Evolutionary conservation across 441 rosid species (phyloP).

Genomic region (Jatropha podagrica): DNA sequence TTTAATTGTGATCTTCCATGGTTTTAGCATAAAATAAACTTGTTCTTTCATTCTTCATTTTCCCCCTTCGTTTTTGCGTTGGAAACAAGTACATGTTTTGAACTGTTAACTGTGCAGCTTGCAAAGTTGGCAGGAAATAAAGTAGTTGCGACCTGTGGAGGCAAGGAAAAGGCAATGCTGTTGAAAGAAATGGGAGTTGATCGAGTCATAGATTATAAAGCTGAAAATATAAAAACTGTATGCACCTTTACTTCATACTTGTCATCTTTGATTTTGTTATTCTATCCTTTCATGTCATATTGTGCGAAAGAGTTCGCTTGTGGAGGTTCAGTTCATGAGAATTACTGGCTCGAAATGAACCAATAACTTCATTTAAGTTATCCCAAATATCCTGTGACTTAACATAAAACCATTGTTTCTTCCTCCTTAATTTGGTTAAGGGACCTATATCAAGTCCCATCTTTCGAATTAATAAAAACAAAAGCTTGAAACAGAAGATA

Average conservation of each 20-base stretch:
- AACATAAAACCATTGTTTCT: background rate
- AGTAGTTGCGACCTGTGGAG: constrained; percentile 96
- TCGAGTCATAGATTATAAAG: constrained; percentile 84
- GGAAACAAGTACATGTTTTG: constrained; percentile 9
- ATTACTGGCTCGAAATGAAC: background rate
- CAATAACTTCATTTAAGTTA: constrained; percentile 6
- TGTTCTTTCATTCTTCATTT: background rate
- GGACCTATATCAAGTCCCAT: background rate
- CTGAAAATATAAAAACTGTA: constrained; percentile 84
- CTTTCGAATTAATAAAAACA: background rate
- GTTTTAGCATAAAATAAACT: background rate
- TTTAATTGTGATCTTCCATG: background rate
- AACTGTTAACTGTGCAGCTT: constrained; percentile 55
- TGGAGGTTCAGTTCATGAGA: background rate
- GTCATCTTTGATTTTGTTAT: constrained; percentile 1
- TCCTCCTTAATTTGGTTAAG: background rate
- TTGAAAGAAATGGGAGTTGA: constrained; percentile 84
- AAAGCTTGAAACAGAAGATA: background rate
- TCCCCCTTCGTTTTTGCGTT: background rate
- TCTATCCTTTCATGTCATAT: background rate
- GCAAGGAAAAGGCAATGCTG: constrained; percentile 76
- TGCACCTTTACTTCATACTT: constrained; percentile 17
- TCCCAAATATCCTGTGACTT: background rate
- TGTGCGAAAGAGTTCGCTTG: background rate
- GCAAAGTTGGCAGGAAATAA: constrained; percentile 87